These are phyloP conservation scores for Hericium rajendrae DNA, from an alignment of 768 basidiomycete species.

Conservation along the genomic window DNA sequence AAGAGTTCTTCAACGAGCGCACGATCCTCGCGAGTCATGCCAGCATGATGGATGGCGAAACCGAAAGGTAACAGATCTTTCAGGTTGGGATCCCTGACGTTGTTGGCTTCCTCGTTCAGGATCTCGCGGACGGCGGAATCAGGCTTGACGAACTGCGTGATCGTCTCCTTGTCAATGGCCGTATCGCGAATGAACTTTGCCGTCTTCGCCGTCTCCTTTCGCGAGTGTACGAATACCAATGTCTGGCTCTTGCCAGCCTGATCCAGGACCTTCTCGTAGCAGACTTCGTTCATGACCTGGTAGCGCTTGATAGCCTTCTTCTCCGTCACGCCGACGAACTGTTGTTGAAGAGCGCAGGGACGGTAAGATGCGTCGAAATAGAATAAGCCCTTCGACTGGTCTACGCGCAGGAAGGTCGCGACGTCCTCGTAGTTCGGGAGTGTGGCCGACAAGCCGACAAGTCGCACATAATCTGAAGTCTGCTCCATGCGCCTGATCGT, in stretches of 20 bases:
- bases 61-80: conserved; percentile 91
- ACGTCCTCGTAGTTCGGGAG: conserved; percentile 99
- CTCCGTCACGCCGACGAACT: conserved; percentile 96
- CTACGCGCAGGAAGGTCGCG: conserved; percentile 92
- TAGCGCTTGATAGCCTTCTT: conserved; percentile 99
- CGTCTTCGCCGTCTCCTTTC: conserved; percentile 97
- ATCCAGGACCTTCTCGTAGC: conserved; percentile 97
- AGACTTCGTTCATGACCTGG: conserved; percentile 97
- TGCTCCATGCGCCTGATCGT: conserved; percentile 94
- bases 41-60: conserved; percentile 96
- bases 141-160: conserved; percentile 91
- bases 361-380: conserved; percentile 94
- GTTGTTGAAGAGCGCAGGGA: conserved; percentile 91
- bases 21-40: conserved; percentile 89
- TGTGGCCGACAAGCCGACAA: conserved; percentile 93
- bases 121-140: conserved; percentile 90
- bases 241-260: conserved; percentile 87
- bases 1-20: conserved; percentile 91
- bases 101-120: conserved; percentile 70
- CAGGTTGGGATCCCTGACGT: conserved; percentile 75
- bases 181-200: conserved; percentile 89
- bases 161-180: conserved; percentile 94
- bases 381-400: conserved; percentile 86
- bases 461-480: conserved; percentile 83
- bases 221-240: conserved; percentile 94